Conservation (phyloP, 352 stramenopile genomes). For the Thalassiosira mediterranea region DNA sequence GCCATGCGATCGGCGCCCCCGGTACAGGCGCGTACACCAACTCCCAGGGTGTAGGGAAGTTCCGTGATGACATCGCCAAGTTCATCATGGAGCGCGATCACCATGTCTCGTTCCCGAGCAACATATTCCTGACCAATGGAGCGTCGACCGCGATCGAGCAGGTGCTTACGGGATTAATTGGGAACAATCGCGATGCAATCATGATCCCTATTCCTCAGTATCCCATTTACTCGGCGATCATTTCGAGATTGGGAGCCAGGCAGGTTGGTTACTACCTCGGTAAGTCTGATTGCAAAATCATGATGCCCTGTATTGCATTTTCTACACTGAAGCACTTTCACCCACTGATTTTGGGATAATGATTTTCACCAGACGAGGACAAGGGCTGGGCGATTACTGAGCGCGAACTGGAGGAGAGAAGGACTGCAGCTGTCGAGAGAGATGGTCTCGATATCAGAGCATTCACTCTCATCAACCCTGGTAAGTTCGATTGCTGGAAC, state of each 20-base stretch:
- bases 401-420: conserved; percentile 86
- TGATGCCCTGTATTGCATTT: too few species aligned
- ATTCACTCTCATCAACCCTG: conserved; percentile 97
- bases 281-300: too few species aligned
- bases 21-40: conserved; percentile 81
- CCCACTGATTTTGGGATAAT: too few species aligned
- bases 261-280: conserved; percentile 94
- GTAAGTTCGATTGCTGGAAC: too few species aligned
- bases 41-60: conserved; percentile 70
- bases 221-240: conserved; percentile 97
- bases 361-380: conserved; percentile 85
- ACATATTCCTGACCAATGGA: conserved; percentile 98
- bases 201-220: conserved; percentile 99
- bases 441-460: conserved; percentile 91
- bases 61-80: conserved; percentile 74
- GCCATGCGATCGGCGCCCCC: conserved; percentile 48
- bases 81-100: conserved; percentile 89
- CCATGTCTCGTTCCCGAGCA: conserved; percentile 87
- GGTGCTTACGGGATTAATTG: conserved; percentile 87
- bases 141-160: conserved; percentile 91
- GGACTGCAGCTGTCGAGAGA: conserved; percentile 74
- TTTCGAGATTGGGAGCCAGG: conserved; percentile 92
- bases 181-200: conserved; percentile 85
- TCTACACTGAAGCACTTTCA: background rate
- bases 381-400: conserved; percentile 89